Percentiles rank a stretch among this genome's conserved stretches.
Evolutionary conservation across 495 filamentous ascomycete species (phyloP).

Genomic region (Massariosphaeria phaeospora): DNA sequence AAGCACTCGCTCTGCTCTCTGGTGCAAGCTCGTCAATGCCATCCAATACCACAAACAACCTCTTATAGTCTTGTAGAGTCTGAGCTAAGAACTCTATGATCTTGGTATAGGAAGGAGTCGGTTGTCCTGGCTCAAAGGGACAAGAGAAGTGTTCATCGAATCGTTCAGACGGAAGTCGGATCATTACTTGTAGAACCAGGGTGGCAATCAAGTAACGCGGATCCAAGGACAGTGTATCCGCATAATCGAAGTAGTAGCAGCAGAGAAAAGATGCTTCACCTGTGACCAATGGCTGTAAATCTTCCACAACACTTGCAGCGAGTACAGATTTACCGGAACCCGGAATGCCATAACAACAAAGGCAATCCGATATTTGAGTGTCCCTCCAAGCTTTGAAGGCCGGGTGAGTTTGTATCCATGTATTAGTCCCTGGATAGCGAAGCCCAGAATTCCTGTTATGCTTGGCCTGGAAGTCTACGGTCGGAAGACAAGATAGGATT

Average conservation of each 20-base stretch:
- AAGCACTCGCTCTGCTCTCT: not conserved
- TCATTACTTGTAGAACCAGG: constrained; percentile 15
- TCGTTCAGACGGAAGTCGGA: not conserved
- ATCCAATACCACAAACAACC: constrained; percentile 21
- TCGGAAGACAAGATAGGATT: constrained; percentile 7
- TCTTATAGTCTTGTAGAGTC: constrained; percentile 1
- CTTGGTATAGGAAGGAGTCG: not conserved
- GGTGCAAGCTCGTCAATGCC: constrained; percentile 24
- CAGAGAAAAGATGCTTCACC: not conserved
- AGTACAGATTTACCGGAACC: constrained; percentile 30
- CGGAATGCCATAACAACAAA: constrained; percentile 24
- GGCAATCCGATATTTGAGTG: constrained; percentile 6
- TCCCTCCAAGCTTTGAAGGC: not conserved
- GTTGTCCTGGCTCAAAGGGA: not conserved
- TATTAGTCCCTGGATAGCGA: constrained; percentile 20
- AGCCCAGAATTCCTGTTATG: constrained; percentile 5
- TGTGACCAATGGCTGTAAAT: not conserved
- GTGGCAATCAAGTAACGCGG: constrained; percentile 2
- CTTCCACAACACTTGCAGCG: constrained; percentile 13
- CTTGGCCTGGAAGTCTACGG: constrained; percentile 16
- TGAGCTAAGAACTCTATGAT: not conserved
- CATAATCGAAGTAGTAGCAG: constrained; percentile 32
- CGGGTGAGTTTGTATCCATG: constrained; percentile 9
- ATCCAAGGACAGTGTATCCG: constrained; percentile 16
- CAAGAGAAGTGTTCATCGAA: constrained; percentile 4